Percentiles rank a stretch among this genome's conserved stretches.
phyloP scores from a whole-genome alignment of 1,284 basidiomycete species.

The Chalciporus sp. region DNA sequence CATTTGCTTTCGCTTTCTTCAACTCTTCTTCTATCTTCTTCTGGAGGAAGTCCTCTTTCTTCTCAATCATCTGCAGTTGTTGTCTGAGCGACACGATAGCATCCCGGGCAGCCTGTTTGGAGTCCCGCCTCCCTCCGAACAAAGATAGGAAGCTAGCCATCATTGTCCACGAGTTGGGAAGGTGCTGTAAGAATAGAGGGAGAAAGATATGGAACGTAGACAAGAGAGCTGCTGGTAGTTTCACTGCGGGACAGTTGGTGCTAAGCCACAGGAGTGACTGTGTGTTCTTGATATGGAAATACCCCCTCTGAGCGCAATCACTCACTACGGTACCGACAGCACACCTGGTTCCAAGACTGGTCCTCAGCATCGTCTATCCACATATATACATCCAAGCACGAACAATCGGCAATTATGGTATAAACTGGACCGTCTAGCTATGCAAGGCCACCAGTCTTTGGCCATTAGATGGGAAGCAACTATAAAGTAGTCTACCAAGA shows the following conservation, averaged over 20 bases:
- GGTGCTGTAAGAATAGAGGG: slow-evolving; percentile 5
- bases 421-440: slow-evolving; percentile 27
- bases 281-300: slow-evolving; percentile 18
- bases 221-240: slow-evolving; percentile 5
- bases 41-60: slow-evolving; percentile 97
- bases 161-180: slow-evolving; percentile 44
- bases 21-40: slow-evolving; percentile 97
- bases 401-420: slow-evolving; percentile 28
- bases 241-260: slow-evolving; percentile 4
- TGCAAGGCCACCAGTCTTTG: slow-evolving; percentile 22
- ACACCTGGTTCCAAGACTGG: no score
- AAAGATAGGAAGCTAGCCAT: slow-evolving; percentile 91
- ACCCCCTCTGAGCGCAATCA: background rate
- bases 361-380: background rate
- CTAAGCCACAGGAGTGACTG: slow-evolving; percentile 14
- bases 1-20: slow-evolving; percentile 91
- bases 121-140: slow-evolving; percentile 77
- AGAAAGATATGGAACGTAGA: slow-evolving; percentile 3
- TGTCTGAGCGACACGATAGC: slow-evolving; percentile 87
- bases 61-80: slow-evolving; percentile 95
- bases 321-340: no score
- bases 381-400: background rate
- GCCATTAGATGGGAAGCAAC: slow-evolving; percentile 25
- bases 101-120: slow-evolving; percentile 79
- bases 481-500: slow-evolving; percentile 32